Evolutionary conservation across 2,329 filamentous ascomycete genomes (phyloP).

Genomic region (Scytalidium lignicola): DNA sequence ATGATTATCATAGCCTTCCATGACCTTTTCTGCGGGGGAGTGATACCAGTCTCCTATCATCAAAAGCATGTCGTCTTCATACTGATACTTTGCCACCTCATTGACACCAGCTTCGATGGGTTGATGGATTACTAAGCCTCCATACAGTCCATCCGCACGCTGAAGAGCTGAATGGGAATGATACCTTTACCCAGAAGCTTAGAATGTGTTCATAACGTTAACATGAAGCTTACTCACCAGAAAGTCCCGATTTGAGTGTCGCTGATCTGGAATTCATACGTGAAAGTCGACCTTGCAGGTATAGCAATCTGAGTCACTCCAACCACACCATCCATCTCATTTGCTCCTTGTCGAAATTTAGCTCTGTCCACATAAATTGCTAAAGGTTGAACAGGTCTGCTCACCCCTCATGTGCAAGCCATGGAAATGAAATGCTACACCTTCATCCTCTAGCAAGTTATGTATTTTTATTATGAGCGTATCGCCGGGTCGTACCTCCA

Average conservation of each 20-base stretch:
- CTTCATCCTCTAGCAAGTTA: constrained; percentile 35
- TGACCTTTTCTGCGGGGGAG: constrained; percentile 32
- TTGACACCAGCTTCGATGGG: constrained; percentile 17
- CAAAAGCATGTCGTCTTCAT: constrained; percentile 36
- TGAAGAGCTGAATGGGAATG: constrained; percentile 38
- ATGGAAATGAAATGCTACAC: constrained; percentile 42
- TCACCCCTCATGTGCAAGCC: constrained; percentile 36
- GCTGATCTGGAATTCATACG: constrained; percentile 10
- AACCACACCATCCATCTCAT: constrained; percentile 14
- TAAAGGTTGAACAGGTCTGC: background rate
- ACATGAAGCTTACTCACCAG: constrained; percentile 6
- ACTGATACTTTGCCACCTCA: constrained; percentile 17
- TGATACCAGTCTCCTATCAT: constrained; percentile 46
- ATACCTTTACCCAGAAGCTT: constrained; percentile 40
- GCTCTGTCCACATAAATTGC: background rate
- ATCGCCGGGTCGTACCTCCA: constrained; percentile 43
- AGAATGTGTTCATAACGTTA: background rate
- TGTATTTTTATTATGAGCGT: constrained; percentile 35
- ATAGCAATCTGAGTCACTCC: constrained; percentile 11
- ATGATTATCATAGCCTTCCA: constrained; percentile 36
- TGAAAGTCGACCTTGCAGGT: constrained; percentile 5
- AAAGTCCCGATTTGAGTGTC: constrained; percentile 11
- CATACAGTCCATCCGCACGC: constrained; percentile 40
- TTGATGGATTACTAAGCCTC: constrained; percentile 38
- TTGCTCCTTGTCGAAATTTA: constrained; percentile 14